Base-by-base conservation (phyloP, 768 basidiomycete genomes). In the Amanita pseudoporphyria region DNA sequence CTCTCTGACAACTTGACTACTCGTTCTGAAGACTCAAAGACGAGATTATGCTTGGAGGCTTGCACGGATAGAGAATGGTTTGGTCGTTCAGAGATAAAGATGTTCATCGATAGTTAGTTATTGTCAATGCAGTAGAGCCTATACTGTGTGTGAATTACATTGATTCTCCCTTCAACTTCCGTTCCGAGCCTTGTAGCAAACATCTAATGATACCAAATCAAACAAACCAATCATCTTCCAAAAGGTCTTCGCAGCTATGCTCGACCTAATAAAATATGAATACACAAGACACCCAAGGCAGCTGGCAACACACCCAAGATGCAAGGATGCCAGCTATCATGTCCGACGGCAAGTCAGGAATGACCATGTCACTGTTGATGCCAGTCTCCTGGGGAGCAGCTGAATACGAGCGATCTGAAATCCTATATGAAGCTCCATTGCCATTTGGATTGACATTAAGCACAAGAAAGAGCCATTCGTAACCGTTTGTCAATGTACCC, bases 401-500 rank as follows among this genome's bases (percentile, higher is more conserved):
- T 51, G 47, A 52, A 55, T 57, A 53, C 33, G 56, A 30, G 38
- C 53, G 41, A 51, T 47, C 45, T 52, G 56, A 55, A 31, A 53
- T 37, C 48, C 49, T 51, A 47, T 55, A 60, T 44, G 53, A 54
- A 43, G 57, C 56, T 52, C 57, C 57, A 5, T 35, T 35, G 49
- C 57, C 51, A 55, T 60, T 45, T 33, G 45, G 16, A 52, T 60
- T 55, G 52, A 60, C 42, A n/a, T n/a, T n/a, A n/a, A n/a, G 54
- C 35, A 60, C 43, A 49, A 58, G 33, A 53, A 60, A 60, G 41
- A 59, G 35, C 58, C 58, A 57, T 54, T 58, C 54, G 37, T 56
- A 56, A 35, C 57, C 57, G 24, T 58, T 56, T 19, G 58, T 57
- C 54, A 59, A 33, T 38, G 56, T 39, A 48, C 59, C 55, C 21